Conservation (phyloP, 768 basidiomycete species). For the Panellus pusillus region DNA sequence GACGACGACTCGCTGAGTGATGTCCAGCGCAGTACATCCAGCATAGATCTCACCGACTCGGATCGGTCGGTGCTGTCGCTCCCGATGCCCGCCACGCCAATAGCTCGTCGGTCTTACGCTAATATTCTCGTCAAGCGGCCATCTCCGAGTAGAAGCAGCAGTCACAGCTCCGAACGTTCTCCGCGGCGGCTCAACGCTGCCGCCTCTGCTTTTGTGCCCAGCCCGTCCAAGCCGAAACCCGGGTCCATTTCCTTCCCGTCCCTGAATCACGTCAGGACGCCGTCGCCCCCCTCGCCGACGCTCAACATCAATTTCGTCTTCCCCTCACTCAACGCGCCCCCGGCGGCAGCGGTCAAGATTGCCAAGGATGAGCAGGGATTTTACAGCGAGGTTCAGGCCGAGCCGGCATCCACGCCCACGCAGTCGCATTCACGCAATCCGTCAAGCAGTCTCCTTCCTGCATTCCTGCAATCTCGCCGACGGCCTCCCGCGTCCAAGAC, state of each 20-base stretch:
- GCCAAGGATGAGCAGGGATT: slow-evolving; percentile 58
- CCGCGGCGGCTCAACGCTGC: slow-evolving; percentile 41
- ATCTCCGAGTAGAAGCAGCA: slow-evolving; percentile 31
- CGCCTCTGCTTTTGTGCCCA: slow-evolving; percentile 47
- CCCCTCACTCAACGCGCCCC: slow-evolving; percentile 46
- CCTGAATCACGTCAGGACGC: slow-evolving; percentile 18
- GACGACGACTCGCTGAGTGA: slow-evolving; percentile 18
- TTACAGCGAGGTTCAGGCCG: slow-evolving; percentile 42
- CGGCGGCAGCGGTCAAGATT: slow-evolving; percentile 39
- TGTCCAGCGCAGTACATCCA: slow-evolving; percentile 37
- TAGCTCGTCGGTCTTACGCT: slow-evolving; percentile 37
- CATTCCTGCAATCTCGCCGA: slow-evolving; percentile 45
- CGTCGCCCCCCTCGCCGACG: slow-evolving; percentile 23
- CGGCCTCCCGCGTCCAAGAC: slow-evolving; percentile 53
- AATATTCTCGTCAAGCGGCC: slow-evolving; percentile 36
- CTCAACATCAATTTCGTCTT: slow-evolving; percentile 44
- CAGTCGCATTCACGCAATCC: slow-evolving; percentile 25
- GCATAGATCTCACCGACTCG: slow-evolving; percentile 44
- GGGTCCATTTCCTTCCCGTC: too few species aligned
- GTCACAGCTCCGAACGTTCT: slow-evolving; percentile 22
- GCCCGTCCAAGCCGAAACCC: slow-evolving; percentile 25
- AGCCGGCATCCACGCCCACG: slow-evolving; percentile 26
- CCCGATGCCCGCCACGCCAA: slow-evolving; percentile 53
- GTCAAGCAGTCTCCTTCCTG: slow-evolving; percentile 40
- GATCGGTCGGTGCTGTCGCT: slow-evolving; percentile 45